Evolutionary conservation across 2,329 filamentous ascomycete genomes (phyloP), one percentile per base, ranked within the genome.

Genomic region (Teratosphaeriaceae sp.): DNA sequence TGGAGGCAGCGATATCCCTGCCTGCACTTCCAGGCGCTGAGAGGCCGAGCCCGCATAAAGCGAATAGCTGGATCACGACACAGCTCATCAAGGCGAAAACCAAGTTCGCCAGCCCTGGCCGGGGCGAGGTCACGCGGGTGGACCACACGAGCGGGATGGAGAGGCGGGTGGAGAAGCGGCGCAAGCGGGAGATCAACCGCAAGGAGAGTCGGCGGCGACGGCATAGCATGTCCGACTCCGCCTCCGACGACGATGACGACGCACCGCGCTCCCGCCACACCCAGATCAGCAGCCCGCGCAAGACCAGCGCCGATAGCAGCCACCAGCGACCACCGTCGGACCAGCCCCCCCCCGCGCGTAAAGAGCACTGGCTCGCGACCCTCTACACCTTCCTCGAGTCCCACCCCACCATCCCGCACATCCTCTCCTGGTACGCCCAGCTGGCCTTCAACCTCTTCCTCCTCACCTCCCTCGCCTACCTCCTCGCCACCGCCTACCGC

Each of bases 401-500:
- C 4, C 79, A 84, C 51, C 82, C 82, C 0, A 74, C 78, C 45
- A 72, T 84, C 7, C 82, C 82, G 1, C 72, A 76, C 43, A 78
- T 83, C 21, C 68, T 85, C 13, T 80, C 79, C 15, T 81, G 73
- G 65, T 85, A 82, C 65, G 73, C 79, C 11, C 80, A 84, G 58
- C 68, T 84, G 36, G 58, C 73, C 2, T 75, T 88, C 66, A 88
- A 87, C 59, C 60, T 80, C 36, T 73, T 78, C 46, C 68, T 85
- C 13, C 71, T 81, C 3, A 62, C 73, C 11, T 65, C 74, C 42
- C 66, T 70, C 53, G 65, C 80, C 30, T 90, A 84, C 63, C 70
- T 87, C 33, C 71, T 86, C 24, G 87, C 82, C 67, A 73, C 76
- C 1, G 76, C 87, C 53, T 78, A 85, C 51, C 69, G 74, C 12